A percentile compares a stretch with the other conserved stretches of the same genome.
Evolutionary conservation across 2,329 filamentous ascomycete genomes (phyloP).

Genomic region (Dothistroma septosporum): DNA sequence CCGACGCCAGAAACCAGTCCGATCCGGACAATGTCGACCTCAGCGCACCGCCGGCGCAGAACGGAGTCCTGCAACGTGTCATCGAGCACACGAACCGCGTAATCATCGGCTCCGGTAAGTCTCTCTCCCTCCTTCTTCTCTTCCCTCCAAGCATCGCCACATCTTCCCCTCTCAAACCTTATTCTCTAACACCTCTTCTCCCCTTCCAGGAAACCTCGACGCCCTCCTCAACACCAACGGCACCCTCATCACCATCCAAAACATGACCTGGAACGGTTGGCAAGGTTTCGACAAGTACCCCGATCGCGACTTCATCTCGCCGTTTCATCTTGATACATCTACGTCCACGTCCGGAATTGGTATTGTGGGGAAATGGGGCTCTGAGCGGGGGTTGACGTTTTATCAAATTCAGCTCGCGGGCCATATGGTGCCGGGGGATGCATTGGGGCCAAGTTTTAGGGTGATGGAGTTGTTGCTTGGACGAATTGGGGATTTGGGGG

Average conservation of each 20-base stretch:
- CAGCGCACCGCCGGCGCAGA: constrained; percentile 9
- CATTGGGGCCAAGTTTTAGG: constrained; percentile 43
- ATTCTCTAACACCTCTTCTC: not conserved
- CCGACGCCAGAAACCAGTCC: not conserved
- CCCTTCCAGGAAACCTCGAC: constrained; percentile 24
- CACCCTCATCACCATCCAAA: constrained; percentile 28
- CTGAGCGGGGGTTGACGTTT: constrained; percentile 29
- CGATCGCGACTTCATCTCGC: constrained; percentile 24
- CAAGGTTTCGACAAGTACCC: constrained; percentile 28
- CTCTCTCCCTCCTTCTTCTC: too few relatives aligned
- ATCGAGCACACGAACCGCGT: constrained; percentile 34
- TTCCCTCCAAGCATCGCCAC: too few relatives aligned
- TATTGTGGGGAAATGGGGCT: constrained; percentile 16
- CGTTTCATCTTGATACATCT: constrained; percentile 12
- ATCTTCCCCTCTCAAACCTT: constrained; percentile 2
- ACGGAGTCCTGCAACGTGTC: constrained; percentile 20
- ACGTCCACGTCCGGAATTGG: constrained; percentile 1
- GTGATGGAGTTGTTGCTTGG: constrained; percentile 44
- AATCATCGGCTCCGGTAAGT: constrained; percentile 25
- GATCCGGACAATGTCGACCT: constrained; percentile 14
- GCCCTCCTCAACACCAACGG: constrained; percentile 29
- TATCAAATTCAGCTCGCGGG: constrained; percentile 28
- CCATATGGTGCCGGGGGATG: constrained; percentile 36
- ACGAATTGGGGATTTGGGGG: constrained; percentile 26
- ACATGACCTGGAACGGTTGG: constrained; percentile 31